Evolutionary conservation across 768 basidiomycete species (phyloP), one percentile per base, ranked within the genome.

Genomic region (Lactifluus subvellereus): DNA sequence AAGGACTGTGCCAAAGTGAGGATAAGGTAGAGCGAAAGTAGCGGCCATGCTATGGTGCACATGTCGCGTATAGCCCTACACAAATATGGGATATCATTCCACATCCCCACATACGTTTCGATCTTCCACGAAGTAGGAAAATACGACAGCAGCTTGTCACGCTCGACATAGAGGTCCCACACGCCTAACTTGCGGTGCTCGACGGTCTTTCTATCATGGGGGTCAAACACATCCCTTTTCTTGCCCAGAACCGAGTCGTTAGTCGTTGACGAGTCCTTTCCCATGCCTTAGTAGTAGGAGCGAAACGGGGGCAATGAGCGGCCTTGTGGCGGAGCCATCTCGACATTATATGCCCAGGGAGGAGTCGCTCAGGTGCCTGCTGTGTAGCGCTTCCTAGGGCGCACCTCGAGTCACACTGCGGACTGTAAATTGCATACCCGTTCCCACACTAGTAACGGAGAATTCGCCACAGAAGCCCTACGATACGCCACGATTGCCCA

Each of bases 111-210:
- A 16, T 77, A 77, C 2, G 76, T 73, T 70, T 86, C 80, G 8
- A 84, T 68, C 48, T 73, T 75, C 72, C 6, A 79, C 76, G 14
- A 84, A 77, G 48, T 80, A 57, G 22, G 75, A 70, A 35, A 68
- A 70, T 40, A 62, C 38, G 27, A 62, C 22, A 82, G 66, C 48
- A 76, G 72, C 38, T 79, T 71, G 32, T 74, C 72, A 30, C 74
- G 75, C 67, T 89, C 82, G 69, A 88, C 81, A 71, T 90, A 91
- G 49, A 89, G 73, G 69, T 90, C 87, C 89, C 89, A 91, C 42
- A 89, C 83, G 53, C 89, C 89, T 37, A 89, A 59, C 35, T 76
- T 78, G 6, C 80, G 83, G 67, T 88, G 86, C 60, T 83, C 82
- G 65, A 90, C 35, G 32, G 37, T 33, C n/a, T 57, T 57, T 18